Conservation (phyloP, 78 protist species). For the Monosiga brevicollis region DNA sequence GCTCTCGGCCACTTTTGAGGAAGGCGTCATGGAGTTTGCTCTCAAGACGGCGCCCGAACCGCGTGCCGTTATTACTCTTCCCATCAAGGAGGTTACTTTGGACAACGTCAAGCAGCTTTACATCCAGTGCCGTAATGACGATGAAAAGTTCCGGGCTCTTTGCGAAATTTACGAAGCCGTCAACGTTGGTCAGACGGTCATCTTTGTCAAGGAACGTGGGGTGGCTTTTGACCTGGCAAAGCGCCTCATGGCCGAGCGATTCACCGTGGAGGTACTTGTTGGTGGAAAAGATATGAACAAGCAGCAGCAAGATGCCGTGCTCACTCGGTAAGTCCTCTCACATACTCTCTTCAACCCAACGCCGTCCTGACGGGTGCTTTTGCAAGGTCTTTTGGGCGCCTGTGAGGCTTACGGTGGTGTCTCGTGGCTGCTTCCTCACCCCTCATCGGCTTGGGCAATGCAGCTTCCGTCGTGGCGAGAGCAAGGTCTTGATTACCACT, state of each 20-base stretch:
- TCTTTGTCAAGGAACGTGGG: not conserved
- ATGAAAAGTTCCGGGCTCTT: slow-evolving; percentile 50
- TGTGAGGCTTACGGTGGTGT: too few relatives aligned
- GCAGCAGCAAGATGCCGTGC: not conserved
- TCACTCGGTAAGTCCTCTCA: too few relatives aligned
- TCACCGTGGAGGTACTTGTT: too few relatives aligned
- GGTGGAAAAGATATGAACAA: too few relatives aligned
- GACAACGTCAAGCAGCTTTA: slow-evolving; percentile 74
- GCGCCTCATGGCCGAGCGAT: not conserved
- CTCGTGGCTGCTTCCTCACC: not conserved
- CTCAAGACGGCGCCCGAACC: slow-evolving; percentile 55
- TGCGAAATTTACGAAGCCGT: slow-evolving; percentile 61
- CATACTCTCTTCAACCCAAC: too few relatives aligned
- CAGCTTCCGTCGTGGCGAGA: not conserved
- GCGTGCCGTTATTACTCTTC: slow-evolving; percentile 30
- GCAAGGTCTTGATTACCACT: slow-evolving; percentile 17
- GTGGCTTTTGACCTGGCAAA: not conserved
- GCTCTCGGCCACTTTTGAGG: slow-evolving; percentile 66
- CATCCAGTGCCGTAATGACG: slow-evolving; percentile 30
- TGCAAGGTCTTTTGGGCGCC: too few relatives aligned
- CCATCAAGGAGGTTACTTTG: slow-evolving; percentile 52
- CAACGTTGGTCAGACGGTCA: slow-evolving; percentile 44
- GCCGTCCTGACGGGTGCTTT: too few relatives aligned
- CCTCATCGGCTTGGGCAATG: not conserved
- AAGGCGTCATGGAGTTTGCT: slow-evolving; percentile 34